Conservation (phyloP, 352 stramenopile species). For the Phytophthora multivora region DNA sequence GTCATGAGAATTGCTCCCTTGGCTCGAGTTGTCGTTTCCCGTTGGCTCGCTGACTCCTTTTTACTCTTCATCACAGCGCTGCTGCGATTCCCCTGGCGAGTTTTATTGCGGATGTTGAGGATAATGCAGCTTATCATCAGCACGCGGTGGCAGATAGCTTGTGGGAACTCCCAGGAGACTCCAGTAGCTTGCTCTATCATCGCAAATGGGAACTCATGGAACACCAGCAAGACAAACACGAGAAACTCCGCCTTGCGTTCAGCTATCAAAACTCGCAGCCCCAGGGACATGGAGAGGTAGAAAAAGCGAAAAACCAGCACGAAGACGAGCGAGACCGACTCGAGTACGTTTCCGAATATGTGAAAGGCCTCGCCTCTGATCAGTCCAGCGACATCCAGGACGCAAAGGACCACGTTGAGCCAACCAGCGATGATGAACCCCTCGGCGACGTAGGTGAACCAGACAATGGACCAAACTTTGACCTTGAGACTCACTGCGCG, state of each 20-base stretch:
- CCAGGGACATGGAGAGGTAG: constrained; percentile 25
- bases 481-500: constrained; percentile 31
- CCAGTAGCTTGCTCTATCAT: constrained; percentile 13
- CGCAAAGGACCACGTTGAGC: constrained; percentile 12
- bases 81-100: not conserved
- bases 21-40: not conserved
- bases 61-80: constrained; percentile 7
- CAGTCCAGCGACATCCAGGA: not conserved
- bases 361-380: constrained; percentile 1
- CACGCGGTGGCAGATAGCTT: constrained; percentile 16
- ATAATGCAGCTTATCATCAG: constrained; percentile 22
- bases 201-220: constrained; percentile 24
- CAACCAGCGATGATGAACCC: constrained; percentile 18
- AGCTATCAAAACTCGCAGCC: constrained; percentile 3
- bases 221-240: constrained; percentile 14
- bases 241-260: constrained; percentile 25
- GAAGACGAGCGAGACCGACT: constrained; percentile 27
- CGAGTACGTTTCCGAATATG: constrained; percentile 14
- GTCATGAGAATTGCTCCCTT: not conserved
- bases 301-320: constrained; percentile 37
- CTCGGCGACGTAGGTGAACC: constrained; percentile 30
- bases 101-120: constrained; percentile 16
- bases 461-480: constrained; percentile 27
- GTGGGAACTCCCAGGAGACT: constrained; percentile 24
- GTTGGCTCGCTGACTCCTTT: not conserved